Evolutionary conservation across 2,329 filamentous ascomycete genomes (phyloP), one percentile per base, ranked within the genome.

Genomic region (Microsporum audouinii): DNA sequence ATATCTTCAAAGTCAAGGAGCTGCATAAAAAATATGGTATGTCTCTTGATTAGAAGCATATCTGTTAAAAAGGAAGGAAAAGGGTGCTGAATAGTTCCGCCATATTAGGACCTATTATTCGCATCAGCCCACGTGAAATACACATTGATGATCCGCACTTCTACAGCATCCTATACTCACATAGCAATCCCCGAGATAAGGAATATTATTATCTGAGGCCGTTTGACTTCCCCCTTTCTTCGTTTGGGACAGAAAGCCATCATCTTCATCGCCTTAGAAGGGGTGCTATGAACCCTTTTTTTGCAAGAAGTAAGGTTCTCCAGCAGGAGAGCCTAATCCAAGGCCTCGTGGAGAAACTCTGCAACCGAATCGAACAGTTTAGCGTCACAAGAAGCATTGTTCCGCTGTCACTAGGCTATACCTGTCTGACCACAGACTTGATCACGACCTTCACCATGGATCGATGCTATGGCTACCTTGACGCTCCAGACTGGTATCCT

Each of bases 371-470:
- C 47, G 34, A 62, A n/a, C 39, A 64, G 2, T 63, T 63, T 38
- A 29, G 39, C 2, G 49, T 10, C 10, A 7, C 34, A 0, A 43
- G 57, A 4, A 51, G 59, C 43, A 33, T 53, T 1, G 51, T 64
- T 3, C 63, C 65, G 2, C 47, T 66, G 7, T 65, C 65, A 10
- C 62, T 66, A 3, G 65, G 65, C 10, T 66, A 63, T 36, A 64
- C 62, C 8, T 66, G 65, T 53, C 57, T 66, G 5, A 75, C 75
- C 1, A 76, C 76, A 36, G 77, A 79, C 36, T 72, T 79, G 51
- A 76, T 80, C 64, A 77, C 76, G 62, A 71, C 76, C 59, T 78
- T 78, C 62, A 68, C 68, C n/a, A 68, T 72, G 66, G 67, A 68
- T n/a, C 59, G 66, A 12, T 66, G 65, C 1, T 72, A 68, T 49